phyloP scores from a whole-genome alignment of 1,284 basidiomycete genomes.

The Ganoderma boninense region DNA sequence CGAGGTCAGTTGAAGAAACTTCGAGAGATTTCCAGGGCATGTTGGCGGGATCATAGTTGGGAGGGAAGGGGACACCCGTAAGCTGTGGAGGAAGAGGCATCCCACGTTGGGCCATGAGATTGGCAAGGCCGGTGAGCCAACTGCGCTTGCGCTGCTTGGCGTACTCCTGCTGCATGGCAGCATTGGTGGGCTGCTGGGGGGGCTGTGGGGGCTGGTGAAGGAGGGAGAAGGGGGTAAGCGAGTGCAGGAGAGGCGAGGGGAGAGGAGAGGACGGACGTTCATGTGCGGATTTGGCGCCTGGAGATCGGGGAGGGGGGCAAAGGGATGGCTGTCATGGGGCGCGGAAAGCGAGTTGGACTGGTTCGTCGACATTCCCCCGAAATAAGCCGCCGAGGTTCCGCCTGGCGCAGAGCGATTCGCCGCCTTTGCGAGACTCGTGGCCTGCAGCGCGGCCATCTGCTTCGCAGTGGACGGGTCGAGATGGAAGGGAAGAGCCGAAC shows the following conservation, averaged over 20 bases:
- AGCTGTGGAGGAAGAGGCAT: constrained; percentile 72
- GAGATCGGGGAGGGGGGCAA: constrained; percentile 35
- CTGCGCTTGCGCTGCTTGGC: constrained; percentile 60
- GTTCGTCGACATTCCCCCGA: constrained; percentile 65
- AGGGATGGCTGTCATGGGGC: constrained; percentile 40
- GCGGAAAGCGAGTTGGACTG: constrained; percentile 38
- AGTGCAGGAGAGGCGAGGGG: constrained; percentile 22
- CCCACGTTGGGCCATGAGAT: constrained; percentile 59
- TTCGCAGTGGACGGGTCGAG: constrained; percentile 60
- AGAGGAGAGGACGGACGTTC: constrained; percentile 33
- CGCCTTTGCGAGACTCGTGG: constrained; percentile 67
- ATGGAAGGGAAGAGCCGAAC: constrained; percentile 32
- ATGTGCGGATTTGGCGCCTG: constrained; percentile 34
- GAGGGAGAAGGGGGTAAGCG: constrained; percentile 27
- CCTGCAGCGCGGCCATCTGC: constrained; percentile 79
- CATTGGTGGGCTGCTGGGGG: constrained; percentile 28
- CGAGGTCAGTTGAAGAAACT: constrained; percentile 59
- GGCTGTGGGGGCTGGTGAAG: constrained; percentile 26
- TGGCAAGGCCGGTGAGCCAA: constrained; percentile 67
- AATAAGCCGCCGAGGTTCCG: constrained; percentile 73
- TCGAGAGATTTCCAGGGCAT: constrained; percentile 74
- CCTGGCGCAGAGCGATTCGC: constrained; percentile 61
- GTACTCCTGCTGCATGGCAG: constrained; percentile 31
- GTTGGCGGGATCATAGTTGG: constrained; percentile 64
- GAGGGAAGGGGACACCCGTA: constrained; percentile 61